Percentiles rank a stretch among this genome's conserved stretches.
Conservation (phyloP, 805 yeast genomes). For the Schwanniomyces vanrijiae region DNA sequence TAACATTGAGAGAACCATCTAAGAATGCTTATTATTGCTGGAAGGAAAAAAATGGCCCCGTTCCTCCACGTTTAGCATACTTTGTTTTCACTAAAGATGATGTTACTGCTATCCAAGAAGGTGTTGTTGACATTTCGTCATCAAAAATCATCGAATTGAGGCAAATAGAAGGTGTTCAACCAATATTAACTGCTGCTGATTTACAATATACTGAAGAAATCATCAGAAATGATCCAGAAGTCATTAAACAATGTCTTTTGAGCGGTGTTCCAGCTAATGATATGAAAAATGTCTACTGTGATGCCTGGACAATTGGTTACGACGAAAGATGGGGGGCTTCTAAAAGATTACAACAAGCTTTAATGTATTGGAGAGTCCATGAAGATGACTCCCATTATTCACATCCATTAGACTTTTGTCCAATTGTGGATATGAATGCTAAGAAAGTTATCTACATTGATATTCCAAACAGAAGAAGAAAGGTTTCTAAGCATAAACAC, state of each 20-base stretch:
- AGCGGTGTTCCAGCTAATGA: constrained; percentile 66
- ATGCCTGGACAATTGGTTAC: constrained; percentile 70
- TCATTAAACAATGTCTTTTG: constrained; percentile 68
- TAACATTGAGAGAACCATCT: constrained; percentile 70
- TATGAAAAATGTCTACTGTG: constrained; percentile 62
- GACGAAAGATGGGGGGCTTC: constrained; percentile 79
- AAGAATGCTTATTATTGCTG: constrained; percentile 63
- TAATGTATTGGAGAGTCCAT: constrained; percentile 71
- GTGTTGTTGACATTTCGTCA: constrained; percentile 59
- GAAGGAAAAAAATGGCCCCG: constrained; percentile 60
- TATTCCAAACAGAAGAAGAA: constrained; percentile 73
- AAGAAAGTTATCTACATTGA: constrained; percentile 71
- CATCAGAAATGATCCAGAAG: constrained; percentile 68
- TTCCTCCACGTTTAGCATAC: constrained; percentile 69
- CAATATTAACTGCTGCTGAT: constrained; percentile 72
- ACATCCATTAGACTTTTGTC: constrained; percentile 79
- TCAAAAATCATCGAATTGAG: constrained; percentile 47
- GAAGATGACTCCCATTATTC: constrained; percentile 78
- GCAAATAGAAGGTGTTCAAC: constrained; percentile 62
- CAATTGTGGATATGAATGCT: constrained; percentile 74
- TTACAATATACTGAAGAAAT: constrained; percentile 60
- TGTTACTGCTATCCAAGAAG: constrained; percentile 66
- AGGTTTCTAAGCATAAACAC: constrained; percentile 65
- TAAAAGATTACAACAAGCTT: constrained; percentile 75
- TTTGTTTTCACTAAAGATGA: constrained; percentile 62